Evolutionary conservation across 768 basidiomycete genomes (phyloP), one percentile per base, ranked within the genome.

Genomic region (Cubamyces sp.): DNA sequence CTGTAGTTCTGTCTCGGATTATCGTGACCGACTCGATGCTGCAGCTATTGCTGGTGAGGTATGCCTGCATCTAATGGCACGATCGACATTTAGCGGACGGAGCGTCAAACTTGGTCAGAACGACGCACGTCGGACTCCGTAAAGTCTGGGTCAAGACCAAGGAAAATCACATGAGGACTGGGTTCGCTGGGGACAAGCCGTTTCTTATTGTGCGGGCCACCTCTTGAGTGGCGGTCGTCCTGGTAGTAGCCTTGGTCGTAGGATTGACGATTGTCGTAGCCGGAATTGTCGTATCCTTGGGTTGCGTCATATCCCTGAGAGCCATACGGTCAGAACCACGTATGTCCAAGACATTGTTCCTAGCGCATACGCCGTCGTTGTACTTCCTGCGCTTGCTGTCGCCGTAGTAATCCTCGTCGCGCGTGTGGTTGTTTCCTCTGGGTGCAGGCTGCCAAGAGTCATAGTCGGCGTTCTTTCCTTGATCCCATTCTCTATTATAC

Each of bases 1-100:
- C 95, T 85, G 96, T 90, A 84, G 87, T 84, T 87, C 91, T 91
- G 75, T 98, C 96, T 82, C 92, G 88, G 75, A 98, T 96, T 69
- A 98, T 96, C 70, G 94, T 98, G 71, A 92, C 91, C 61, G 90
- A 89, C 78, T 93, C 91, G 70, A 92, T 80, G 73, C 79, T 84
- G 79, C 87, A 92, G 55, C 87, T 87, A 70, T 88, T 80, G 63
- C 83, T 83, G 67, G 82, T 78, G 68, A 93, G 85, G 76, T 87
- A 91, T 64, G 86, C 84, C 79, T 92, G 88, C 71, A 94, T 83
- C 92, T 94, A 78, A 73, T 21, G 15, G 14, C 11, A 9, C 37
- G 18, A 1, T 11, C 15, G 40, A 21, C 8, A 19, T 40, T 34
- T 8, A 73, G 69, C 69, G 65, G 71, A 73, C 64, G 34, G 66